Conservation (phyloP, 2,329 filamentous ascomycete genomes). For the Trematosphaeria pertusa region DNA sequence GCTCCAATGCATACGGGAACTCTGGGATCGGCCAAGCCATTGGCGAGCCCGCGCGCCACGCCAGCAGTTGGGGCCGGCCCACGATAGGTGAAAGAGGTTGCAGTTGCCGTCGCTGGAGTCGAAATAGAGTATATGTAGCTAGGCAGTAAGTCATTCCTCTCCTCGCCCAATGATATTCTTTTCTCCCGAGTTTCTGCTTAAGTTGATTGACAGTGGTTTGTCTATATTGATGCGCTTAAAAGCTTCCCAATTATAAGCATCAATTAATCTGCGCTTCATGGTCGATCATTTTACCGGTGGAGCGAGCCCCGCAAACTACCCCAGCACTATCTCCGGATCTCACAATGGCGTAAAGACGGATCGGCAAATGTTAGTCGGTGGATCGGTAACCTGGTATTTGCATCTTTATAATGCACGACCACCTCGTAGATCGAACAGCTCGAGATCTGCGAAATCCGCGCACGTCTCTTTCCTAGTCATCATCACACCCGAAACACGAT, state of each 20-base stretch:
- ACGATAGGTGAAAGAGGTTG: too few relatives aligned
- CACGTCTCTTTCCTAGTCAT: neutral
- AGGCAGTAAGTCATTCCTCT: too few relatives aligned
- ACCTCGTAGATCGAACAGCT: neutral
- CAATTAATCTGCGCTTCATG: conserved; percentile 13
- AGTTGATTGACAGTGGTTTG: too few relatives aligned
- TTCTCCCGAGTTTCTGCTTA: too few relatives aligned
- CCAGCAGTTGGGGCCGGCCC: too few relatives aligned
- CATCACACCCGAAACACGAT: neutral
- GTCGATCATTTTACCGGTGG: conserved; percentile 19
- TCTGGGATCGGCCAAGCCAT: too few relatives aligned
- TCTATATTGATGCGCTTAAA: conserved; percentile 20
- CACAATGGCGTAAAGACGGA: neutral
- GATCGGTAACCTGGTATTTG: neutral
- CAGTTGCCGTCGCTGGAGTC: too few relatives aligned
- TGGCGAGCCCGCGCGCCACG: too few relatives aligned
- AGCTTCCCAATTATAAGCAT: conserved; percentile 28
- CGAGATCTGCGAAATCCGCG: neutral
- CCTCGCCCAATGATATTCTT: too few relatives aligned
- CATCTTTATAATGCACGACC: neutral
- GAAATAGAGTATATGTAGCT: too few relatives aligned
- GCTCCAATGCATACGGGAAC: too few relatives aligned
- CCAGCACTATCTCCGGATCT: conserved; percentile 1
- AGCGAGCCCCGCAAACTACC: conserved; percentile 11
- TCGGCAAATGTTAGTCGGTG: neutral